Evolutionary conservation across 768 basidiomycete genomes (phyloP), one percentile per base, ranked within the genome.

Genomic region (Trametes cubensis): DNA sequence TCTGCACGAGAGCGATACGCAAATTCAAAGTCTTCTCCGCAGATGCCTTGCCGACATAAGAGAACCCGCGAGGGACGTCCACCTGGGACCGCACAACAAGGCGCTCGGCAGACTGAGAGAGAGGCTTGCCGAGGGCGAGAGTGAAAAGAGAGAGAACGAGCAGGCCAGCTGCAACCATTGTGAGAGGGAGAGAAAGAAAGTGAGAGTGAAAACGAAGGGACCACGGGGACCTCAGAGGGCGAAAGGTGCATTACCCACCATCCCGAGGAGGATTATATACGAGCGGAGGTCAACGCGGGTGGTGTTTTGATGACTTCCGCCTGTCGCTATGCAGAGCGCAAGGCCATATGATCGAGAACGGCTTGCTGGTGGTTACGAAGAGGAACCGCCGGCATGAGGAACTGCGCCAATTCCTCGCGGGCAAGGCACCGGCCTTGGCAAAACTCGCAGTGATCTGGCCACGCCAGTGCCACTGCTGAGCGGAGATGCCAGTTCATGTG

Each of bases 1-100:
- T 73, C 62, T 76, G 76, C n/a, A 67, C 67, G 50, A 80, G 72
- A 11, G 74, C 78, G 47, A 80, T 68, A 50, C 77, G 76, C 53
- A 80, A 67, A 56, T 71, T 75, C 34, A 81, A 67, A 8, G 66
- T 65, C 2, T 71, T 61, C 59, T 73, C 70, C 10, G 68, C 54
- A 14, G 70, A 46, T 1, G 77, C 75, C 44, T 71, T 54, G 20
- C 71, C 73, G 17, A 55, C 54, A 41, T 64, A 65, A 10, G 70
- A 60, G 64, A 77, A 78, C 17, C 71, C 73, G 14, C 59, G 49
- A 11, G 77, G 77, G 8, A 70, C 66, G 4, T 57, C 58, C 34
- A 75, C 66, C 53, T 50, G 58, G 66, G 68, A 61, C 10, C 69
- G 67, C 39, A 63, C 52, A 25, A 75, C 74, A 54, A 70, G 73